Conservation (phyloP, 2,329 filamentous ascomycete species). For the Capronia epimyces region DNA sequence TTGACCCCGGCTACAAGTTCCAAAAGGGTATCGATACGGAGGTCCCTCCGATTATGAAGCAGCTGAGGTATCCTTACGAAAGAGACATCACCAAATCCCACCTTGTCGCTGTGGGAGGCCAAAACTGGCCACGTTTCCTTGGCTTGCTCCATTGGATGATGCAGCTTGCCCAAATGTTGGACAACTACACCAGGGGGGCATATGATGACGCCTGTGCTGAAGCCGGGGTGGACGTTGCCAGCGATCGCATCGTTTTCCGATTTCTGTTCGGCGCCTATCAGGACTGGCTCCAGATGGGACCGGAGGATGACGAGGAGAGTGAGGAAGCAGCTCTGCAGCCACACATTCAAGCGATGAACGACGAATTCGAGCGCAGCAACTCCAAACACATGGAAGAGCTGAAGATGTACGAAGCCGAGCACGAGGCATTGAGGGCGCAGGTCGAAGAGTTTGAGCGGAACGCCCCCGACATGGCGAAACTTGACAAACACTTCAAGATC, state of each 20-base stretch:
- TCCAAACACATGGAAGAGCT: slow-evolving; percentile 79
- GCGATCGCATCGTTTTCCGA: slow-evolving; percentile 88
- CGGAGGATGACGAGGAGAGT: slow-evolving; percentile 80
- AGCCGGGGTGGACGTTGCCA: slow-evolving; percentile 76
- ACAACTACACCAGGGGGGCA: slow-evolving; percentile 67
- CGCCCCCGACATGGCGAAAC: slow-evolving; percentile 71
- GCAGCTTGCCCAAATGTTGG: slow-evolving; percentile 91
- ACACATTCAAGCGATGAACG: slow-evolving; percentile 81
- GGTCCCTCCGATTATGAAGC: slow-evolving; percentile 85
- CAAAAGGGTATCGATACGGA: slow-evolving; percentile 93
- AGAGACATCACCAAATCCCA: slow-evolving; percentile 95
- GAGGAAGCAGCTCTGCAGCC: slow-evolving; percentile 72
- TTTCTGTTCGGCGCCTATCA: slow-evolving; percentile 86
- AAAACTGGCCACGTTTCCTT: slow-evolving; percentile 94
- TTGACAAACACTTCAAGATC: slow-evolving; percentile 87
- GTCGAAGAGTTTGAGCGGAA: slow-evolving; percentile 86
- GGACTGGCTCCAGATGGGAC: slow-evolving; percentile 89
- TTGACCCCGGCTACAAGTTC: slow-evolving; percentile 90
- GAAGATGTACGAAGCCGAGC: slow-evolving; percentile 78
- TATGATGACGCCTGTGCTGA: slow-evolving; percentile 91
- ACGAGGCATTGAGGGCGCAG: slow-evolving; percentile 71
- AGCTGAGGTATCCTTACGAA: slow-evolving; percentile 90
- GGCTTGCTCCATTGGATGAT: slow-evolving; percentile 98
- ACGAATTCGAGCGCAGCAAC: slow-evolving; percentile 79
- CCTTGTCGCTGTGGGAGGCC: slow-evolving; percentile 86